Evolutionary conservation across 768 basidiomycete genomes (phyloP), one percentile per base, ranked within the genome.

Genomic region (Tylopilus rubrobrunneus): DNA sequence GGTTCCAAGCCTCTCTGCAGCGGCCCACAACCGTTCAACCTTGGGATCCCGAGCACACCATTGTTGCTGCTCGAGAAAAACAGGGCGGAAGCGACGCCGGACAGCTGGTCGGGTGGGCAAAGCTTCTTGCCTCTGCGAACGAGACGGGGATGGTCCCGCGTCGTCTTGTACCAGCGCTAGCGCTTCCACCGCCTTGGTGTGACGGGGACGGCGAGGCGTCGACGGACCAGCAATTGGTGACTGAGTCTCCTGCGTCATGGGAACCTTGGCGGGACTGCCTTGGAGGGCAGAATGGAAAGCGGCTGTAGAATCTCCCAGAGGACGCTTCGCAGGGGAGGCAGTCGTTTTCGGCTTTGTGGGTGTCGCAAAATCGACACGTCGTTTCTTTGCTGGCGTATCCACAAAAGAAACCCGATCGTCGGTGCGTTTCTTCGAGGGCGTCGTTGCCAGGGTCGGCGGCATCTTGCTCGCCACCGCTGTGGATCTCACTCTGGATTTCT

Each of bases 21-120:
- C 53, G 7, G 46, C 56, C 68, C 69, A 69, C 41, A 68, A 57
- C 21, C 49, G 56, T 33, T 62, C 62, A 17, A 61, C 61, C 48
- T 65, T 71, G 33, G 71, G 76, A 58, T 81, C 80, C 31, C 63
- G 60, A 28, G 66, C 65, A 25, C 63, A 68, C 80, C 80, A 82
- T 44, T 81, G 78, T 47, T 71, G 61, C n/a, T 76, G 73, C 56
- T 79, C 79, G 3, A 74, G 66, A 64, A 80, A 81, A 12, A 80
- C 71, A 7, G 79, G 75, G 11, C 77, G 71, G 58, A 79, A 81
- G 8, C 78, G 75, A 7, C 74, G 71, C 29, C 66, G 66, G n/a
- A 61, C 51, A 19, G 25, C 33, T 6, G 33, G 61, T 9, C 56
- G 62, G 8, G 49, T 44, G 28, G 57, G 64, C 1, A 53, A 50